Evolutionary conservation across 257 asterid species (phyloP), one percentile per base, ranked within the genome.

Genomic region (Ilex asprella): DNA sequence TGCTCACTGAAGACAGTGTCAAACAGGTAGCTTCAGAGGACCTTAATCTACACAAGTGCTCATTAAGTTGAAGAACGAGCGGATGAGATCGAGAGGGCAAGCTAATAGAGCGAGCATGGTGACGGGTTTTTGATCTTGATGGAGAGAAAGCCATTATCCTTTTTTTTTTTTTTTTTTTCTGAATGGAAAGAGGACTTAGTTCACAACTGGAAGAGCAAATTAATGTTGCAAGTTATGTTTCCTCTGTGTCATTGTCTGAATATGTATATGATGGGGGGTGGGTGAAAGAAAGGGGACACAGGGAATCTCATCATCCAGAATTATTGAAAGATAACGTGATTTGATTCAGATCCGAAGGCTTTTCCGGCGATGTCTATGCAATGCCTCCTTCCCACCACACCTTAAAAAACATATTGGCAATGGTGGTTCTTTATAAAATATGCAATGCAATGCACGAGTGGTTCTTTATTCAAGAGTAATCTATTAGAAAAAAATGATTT

Each of bases 51-150:
- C 76, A 60, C 31, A 79, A 14, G 46, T 35, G 67, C 2, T 77
- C 70, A 7, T 75, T 75, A 5, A 82, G 76, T 12, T 74, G 79
- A 43, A 75, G 74, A 58, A 73, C 13, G 50, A 59, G 39, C 9
- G 81, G 79, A 35, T 67, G 74, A 55, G 73, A 67, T 39, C 31
- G 15, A 10, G 80, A 65, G 50, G 81, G 83, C 12, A 82, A 65
- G 63, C 85, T 82, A 8, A 80, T 67, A 49, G 82, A 79, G 43
- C 78, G 83, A 65, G 75, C 69, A 60, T 77, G 73, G 72, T 6
- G 13, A 14, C 5, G 16, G 21, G 7, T 32, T 66, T 77, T 76
- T 4, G 76, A 67, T 66, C 77, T 76, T 74, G 71, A 63, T 62
- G 80, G 82, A 31, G 82, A 73, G 59, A 73, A 56, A 64, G 79